Percentiles rank a stretch among this genome's conserved stretches.
phyloP scores from a whole-genome alignment of 139 green algal species.

The Eudorina sp. region DNA sequence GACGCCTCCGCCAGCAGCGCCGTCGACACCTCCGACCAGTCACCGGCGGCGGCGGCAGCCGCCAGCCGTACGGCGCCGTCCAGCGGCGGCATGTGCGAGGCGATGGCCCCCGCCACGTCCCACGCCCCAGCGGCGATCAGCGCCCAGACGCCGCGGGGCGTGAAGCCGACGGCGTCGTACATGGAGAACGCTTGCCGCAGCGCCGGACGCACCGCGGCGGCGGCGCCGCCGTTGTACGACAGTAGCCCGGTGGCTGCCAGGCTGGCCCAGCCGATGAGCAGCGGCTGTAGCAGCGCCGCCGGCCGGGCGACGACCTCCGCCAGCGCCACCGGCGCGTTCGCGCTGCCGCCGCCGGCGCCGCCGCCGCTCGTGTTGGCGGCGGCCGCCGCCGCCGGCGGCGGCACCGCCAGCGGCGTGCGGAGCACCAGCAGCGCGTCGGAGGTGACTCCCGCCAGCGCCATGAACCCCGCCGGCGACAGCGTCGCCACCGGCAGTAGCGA shows the following conservation, averaged over 20 bases:
- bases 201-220: slow-evolving; percentile 35
- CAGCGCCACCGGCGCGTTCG: neutral
- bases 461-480: slow-evolving; percentile 32
- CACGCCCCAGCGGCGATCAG: slow-evolving; percentile 40
- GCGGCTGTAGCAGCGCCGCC: slow-evolving; percentile 61
- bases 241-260: slow-evolving; percentile 52
- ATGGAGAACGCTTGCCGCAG: slow-evolving; percentile 46
- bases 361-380: slow-evolving; percentile 28
- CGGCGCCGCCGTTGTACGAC: neutral
- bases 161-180: slow-evolving; percentile 39
- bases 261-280: slow-evolving; percentile 61
- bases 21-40: slow-evolving; percentile 6
- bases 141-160: slow-evolving; percentile 31
- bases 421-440: slow-evolving; percentile 62
- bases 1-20: slow-evolving; percentile 52
- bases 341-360: slow-evolving; percentile 9
- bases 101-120: slow-evolving; percentile 60
- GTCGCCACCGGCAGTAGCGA: slow-evolving; percentile 51
- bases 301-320: slow-evolving; percentile 53
- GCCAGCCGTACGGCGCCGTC: slow-evolving; percentile 49
- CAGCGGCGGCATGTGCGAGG: slow-evolving; percentile 43
- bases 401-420: slow-evolving; percentile 22
- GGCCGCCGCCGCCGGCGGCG: neutral
- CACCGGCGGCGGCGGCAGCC: slow-evolving; percentile 52
- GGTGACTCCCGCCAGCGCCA: slow-evolving; percentile 57